A percentile compares a stretch with the other conserved stretches of the same genome.
These are phyloP conservation scores for Russula sp. DNA, from an alignment of 768 basidiomycete genomes.

Conservation along the genomic window DNA sequence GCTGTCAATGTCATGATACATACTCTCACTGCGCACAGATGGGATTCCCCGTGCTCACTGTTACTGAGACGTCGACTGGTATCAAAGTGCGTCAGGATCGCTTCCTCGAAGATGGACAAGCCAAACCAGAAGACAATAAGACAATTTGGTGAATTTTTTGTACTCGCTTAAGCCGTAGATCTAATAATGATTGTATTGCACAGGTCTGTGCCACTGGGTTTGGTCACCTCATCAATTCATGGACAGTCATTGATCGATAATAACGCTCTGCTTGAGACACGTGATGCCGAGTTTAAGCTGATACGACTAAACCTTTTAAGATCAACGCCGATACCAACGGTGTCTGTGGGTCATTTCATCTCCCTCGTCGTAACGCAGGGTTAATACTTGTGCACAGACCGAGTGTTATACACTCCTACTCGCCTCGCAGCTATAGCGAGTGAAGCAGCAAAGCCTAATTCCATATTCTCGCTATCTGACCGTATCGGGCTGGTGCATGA, in stretches of 20 bases:
- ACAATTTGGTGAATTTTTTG: conserved; percentile 64
- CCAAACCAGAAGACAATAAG: conserved; percentile 77
- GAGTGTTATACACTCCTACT: conserved; percentile 82
- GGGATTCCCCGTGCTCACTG: conserved; percentile 88
- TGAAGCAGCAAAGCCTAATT: conserved; percentile 67
- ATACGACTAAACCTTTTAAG: conserved; percentile 79
- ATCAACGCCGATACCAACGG: conserved; percentile 87
- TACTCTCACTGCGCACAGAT: conserved; percentile 38
- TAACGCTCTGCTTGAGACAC: conserved; percentile 58
- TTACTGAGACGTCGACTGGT: conserved; percentile 69
- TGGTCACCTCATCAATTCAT: conserved; percentile 57
- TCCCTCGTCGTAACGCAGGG: too few relatives aligned
- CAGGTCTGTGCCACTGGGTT: conserved; percentile 78
- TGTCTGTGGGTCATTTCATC: conserved; percentile 61
- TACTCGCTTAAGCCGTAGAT: background rate
- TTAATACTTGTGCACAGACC: conserved; percentile 47
- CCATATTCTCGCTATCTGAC: conserved; percentile 76
- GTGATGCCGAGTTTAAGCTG: conserved; percentile 67
- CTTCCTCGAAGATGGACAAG: conserved; percentile 83
- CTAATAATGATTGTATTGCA: background rate
- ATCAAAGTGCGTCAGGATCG: conserved; percentile 86
- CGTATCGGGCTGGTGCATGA: conserved; percentile 88
- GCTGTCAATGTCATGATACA: background rate
- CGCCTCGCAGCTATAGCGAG: conserved; percentile 72
- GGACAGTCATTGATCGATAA: conserved; percentile 62